Conservation (phyloP, 2,329 filamentous ascomycete genomes). For the Fusarium xylarioides region DNA sequence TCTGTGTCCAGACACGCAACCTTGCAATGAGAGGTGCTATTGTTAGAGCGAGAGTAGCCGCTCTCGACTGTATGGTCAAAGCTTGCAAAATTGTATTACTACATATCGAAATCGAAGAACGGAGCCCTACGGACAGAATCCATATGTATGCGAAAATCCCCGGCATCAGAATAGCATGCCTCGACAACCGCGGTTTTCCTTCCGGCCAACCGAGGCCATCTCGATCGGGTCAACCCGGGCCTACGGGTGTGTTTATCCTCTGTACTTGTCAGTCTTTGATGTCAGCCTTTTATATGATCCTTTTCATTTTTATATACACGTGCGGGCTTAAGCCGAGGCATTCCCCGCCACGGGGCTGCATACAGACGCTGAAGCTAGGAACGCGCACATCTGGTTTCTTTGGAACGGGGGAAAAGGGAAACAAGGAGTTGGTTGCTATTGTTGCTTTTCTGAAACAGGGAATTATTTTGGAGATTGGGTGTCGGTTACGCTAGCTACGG, state of each 20-base stretch:
- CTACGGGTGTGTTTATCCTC: conserved; percentile 20
- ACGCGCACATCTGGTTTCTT: neutral
- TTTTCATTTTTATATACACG: conserved; percentile 17
- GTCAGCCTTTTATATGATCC: neutral
- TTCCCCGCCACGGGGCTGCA: neutral
- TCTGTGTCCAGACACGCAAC: neutral
- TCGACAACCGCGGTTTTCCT: conserved; percentile 31
- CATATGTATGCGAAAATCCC: conserved; percentile 12
- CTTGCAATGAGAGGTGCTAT: neutral
- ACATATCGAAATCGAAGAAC: conserved; percentile 16
- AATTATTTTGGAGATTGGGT: conserved; percentile 25
- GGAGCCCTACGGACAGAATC: conserved; percentile 17
- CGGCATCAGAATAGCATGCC: conserved; percentile 7
- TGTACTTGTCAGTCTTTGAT: neutral
- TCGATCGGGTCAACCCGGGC: conserved; percentile 37
- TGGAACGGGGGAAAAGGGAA: conserved; percentile 3
- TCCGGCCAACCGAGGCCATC: conserved; percentile 39
- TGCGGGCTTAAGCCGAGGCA: conserved; percentile 38
- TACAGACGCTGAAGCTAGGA: neutral
- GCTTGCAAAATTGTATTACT: conserved; percentile 20
- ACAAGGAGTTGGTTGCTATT: conserved; percentile 16
- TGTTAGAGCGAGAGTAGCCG: conserved; percentile 6
- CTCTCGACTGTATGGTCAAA: neutral
- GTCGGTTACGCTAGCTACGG: conserved; percentile 27
- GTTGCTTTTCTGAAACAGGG: conserved; percentile 17